Base-by-base conservation (phyloP, 441 rosid genomes). In the Rhodomyrtus psidioides region DNA sequence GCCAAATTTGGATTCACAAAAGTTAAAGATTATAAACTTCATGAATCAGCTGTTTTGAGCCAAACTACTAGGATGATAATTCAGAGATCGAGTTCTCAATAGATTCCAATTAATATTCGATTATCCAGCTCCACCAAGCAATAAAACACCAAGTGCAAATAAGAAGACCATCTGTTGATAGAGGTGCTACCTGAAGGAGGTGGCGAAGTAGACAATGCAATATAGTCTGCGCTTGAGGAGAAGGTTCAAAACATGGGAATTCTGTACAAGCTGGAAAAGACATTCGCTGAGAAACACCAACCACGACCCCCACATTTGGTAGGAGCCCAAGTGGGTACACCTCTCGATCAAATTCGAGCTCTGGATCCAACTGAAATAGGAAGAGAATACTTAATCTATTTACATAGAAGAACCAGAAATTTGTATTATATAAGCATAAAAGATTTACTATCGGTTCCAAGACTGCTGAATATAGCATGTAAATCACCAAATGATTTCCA, bases 201-300 rank as follows among this genome's bases (percentile, higher is more conserved):
- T 98, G 99, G 34, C 98, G 91, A 57, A 98, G 98, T 46, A 98
- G 92, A 91, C 99, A 98, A 90, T 98, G 99, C 89, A 96, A 88
- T 92, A 98, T 95, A 82, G 99, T 96, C 91, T 98, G 99, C 81
- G 98, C 98, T 91, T 98, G 99, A 85, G 98, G 99, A 90, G 98
- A 92, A 81, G 99, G 99, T 91, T 98, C 98, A 90, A 95, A 98
- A 91, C 99, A 95, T 3, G 99, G 98, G 88, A 96, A 98, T 90
- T 98, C 99, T 53, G 99, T 94, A 88, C 96, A 93, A 65, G 99
- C 98, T 30, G 98, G 92, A 93, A 96, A 96, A 51, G 98, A 98
- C 98, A 96, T 88, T 91, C 99, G 94, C 89, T 98, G 99, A 84
- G 97, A 95, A 87, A 96, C 97, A 87, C 99, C 98, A 87, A 98